Conservation (phyloP, 1,284 basidiomycete genomes). For the Boletellus deceptivus region DNA sequence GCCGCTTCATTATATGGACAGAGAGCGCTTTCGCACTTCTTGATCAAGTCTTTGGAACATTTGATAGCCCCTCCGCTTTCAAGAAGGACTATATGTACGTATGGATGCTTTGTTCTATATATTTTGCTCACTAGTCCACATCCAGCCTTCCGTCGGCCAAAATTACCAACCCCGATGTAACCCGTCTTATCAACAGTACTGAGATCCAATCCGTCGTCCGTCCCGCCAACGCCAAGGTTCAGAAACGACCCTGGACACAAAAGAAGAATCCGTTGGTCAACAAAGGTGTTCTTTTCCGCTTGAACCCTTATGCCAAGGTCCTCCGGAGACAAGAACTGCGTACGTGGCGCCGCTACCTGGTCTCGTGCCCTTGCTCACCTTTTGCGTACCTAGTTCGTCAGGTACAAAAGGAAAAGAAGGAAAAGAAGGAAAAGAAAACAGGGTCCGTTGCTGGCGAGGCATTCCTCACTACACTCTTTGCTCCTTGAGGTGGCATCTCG, state of each 20-base stretch:
- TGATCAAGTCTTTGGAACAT: slow-evolving; percentile 94
- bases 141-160: slow-evolving; percentile 87
- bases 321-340: slow-evolving; percentile 84
- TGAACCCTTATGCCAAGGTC: slow-evolving; percentile 99
- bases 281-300: slow-evolving; percentile 95
- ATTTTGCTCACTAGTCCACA: background rate
- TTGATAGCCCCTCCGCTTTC: slow-evolving; percentile 78
- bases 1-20: slow-evolving; percentile 99
- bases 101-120: slow-evolving; percentile 3
- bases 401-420: slow-evolving; percentile 62
- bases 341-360: slow-evolving; percentile 42
- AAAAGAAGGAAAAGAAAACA: slow-evolving; percentile 63
- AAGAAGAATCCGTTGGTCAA: slow-evolving; percentile 99
- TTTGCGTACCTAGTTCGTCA: slow-evolving; percentile 60
- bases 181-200: slow-evolving; percentile 96
- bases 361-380: background rate
- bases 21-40: slow-evolving; percentile 91
- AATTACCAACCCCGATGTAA: slow-evolving; percentile 96
- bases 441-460: slow-evolving; percentile 75
- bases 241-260: slow-evolving; percentile 96
- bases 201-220: slow-evolving; percentile 96
- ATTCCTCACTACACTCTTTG: slow-evolving; percentile 85
- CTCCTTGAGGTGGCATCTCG: slow-evolving; percentile 57
- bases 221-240: slow-evolving; percentile 75
- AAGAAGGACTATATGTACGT: slow-evolving; percentile 93